Conservation (phyloP, 176 grass and related monocot genomes). For the Bothriochloa decipiens region DNA sequence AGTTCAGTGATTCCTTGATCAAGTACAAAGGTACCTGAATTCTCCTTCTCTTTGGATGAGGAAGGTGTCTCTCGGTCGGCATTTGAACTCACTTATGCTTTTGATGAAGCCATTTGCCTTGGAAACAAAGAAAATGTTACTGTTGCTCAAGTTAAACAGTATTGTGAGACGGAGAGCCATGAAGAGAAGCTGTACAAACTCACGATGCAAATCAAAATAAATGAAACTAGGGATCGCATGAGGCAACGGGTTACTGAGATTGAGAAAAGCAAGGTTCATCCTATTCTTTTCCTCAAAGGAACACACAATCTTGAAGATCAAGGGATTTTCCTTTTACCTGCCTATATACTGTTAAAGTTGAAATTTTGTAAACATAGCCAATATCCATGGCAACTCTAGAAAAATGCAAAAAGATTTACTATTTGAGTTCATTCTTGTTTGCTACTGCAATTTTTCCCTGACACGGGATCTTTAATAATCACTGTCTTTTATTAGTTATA, state of each 20-base stretch:
- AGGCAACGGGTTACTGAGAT: conserved; percentile 76
- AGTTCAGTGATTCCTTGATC: conserved; percentile 59
- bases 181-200: conserved; percentile 86
- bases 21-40: conserved; percentile 78
- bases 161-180: conserved; percentile 86
- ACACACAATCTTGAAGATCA: background rate
- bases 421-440: conserved; percentile 12
- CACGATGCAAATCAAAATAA: conserved; percentile 79
- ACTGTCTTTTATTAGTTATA: background rate
- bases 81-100: conserved; percentile 75
- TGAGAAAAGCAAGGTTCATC: conserved; percentile 84
- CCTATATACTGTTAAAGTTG: conserved; percentile 9
- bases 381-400: background rate
- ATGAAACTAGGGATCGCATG: conserved; percentile 84
- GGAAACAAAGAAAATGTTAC: conserved; percentile 94
- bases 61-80: conserved; percentile 61
- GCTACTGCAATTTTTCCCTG: conserved; percentile 5
- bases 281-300: conserved; percentile 1
- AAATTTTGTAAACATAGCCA: background rate
- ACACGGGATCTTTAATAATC: background rate
- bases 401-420: background rate
- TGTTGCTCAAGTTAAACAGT: conserved; percentile 79
- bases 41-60: conserved; percentile 79
- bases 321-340: background rate
- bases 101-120: conserved; percentile 86